These are phyloP conservation scores for Fusarium hostae DNA, from an alignment of 2,329 filamentous ascomycete genomes.

Conservation along the genomic window DNA sequence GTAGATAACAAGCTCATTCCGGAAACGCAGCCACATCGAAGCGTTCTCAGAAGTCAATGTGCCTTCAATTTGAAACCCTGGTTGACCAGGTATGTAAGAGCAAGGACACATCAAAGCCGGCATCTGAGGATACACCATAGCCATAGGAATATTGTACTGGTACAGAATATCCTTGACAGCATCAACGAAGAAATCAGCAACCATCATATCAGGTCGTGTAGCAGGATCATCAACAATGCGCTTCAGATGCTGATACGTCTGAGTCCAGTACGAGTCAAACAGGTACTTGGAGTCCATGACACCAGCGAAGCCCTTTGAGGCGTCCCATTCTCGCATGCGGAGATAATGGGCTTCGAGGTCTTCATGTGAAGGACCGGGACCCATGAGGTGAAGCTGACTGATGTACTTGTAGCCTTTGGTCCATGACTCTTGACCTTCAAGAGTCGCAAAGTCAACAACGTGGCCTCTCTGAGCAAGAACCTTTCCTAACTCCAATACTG, in stretches of 20 bases:
- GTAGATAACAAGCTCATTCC: conserved; percentile 48
- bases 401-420: conserved; percentile 46
- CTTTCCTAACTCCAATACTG: background rate
- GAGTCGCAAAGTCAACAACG: conserved; percentile 50
- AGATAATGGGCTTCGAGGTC: conserved; percentile 47
- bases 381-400: conserved; percentile 45
- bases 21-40: conserved; percentile 50
- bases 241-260: conserved; percentile 35
- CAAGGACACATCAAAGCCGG: conserved; percentile 50
- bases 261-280: conserved; percentile 51
- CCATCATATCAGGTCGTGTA: conserved; percentile 50
- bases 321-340: conserved; percentile 47
- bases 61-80: conserved; percentile 53
- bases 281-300: conserved; percentile 49
- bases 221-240: conserved; percentile 23
- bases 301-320: conserved; percentile 42
- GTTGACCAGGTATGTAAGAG: conserved; percentile 54
- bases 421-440: conserved; percentile 50
- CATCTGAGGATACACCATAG: conserved; percentile 54
- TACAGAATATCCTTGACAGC: conserved; percentile 52
- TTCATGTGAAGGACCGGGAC: conserved; percentile 40
- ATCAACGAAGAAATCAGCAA: conserved; percentile 56
- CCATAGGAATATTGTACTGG: conserved; percentile 51
- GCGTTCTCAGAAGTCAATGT: conserved; percentile 52
- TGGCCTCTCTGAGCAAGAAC: conserved; percentile 40